Percentiles rank a stretch among this genome's conserved stretches.
Conservation (phyloP, 208 protist genomes). For the Crithidia expoeki region DNA sequence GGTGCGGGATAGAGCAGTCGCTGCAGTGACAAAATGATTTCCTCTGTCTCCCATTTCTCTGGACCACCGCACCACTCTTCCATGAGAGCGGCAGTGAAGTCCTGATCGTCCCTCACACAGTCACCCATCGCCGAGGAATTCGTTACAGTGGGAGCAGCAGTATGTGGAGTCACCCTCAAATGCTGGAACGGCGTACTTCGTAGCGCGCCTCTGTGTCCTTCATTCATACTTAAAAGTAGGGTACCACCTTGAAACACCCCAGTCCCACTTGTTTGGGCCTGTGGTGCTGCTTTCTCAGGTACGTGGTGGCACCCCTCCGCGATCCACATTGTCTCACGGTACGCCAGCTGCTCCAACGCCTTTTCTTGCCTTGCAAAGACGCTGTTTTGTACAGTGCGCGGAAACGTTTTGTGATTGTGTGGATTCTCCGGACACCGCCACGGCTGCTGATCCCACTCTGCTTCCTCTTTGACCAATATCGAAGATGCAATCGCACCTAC, state of each 20-base stretch:
- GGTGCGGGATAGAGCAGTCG: slow-evolving; percentile 15
- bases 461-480: not conserved
- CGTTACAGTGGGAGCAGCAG: not conserved
- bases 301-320: not conserved
- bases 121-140: not conserved
- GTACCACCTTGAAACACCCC: not conserved
- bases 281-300: not conserved
- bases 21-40: slow-evolving; percentile 11
- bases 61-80: slow-evolving; percentile 6
- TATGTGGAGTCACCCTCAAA: not conserved
- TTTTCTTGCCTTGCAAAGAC: slow-evolving; percentile 24
- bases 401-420: slow-evolving; percentile 28
- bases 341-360: slow-evolving; percentile 22
- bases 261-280: not conserved
- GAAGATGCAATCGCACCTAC: not conserved
- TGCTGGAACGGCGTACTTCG: not conserved
- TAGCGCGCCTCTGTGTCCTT: not conserved
- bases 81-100: slow-evolving; percentile 17
- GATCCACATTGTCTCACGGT: slow-evolving; percentile 18
- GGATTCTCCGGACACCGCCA: slow-evolving; percentile 20
- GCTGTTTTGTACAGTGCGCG: slow-evolving; percentile 23
- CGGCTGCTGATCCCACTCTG: not conserved
- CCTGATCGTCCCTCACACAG: slow-evolving; percentile 5
- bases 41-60: slow-evolving; percentile 9
- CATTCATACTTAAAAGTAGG: not conserved